phyloP scores from a whole-genome alignment of 1,139 yeast genomes.

The Torulaspora pretoriensis region DNA sequence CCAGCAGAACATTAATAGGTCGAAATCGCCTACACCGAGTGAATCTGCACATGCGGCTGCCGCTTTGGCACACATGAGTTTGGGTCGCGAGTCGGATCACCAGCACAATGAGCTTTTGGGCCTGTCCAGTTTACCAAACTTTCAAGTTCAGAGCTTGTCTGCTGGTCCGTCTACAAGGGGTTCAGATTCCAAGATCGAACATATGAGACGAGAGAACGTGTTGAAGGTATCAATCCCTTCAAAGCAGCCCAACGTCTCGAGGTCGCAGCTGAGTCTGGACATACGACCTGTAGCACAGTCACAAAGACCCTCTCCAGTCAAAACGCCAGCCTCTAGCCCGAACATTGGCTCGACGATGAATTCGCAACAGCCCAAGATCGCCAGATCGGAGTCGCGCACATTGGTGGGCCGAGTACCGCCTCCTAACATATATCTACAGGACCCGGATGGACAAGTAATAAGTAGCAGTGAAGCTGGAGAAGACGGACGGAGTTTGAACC shows the following conservation, averaged over 20 bases:
- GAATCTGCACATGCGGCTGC: conserved; percentile 15
- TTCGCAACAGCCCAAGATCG: not conserved
- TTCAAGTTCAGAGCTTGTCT: not conserved
- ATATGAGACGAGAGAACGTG: not conserved
- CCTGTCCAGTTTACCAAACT: conserved; percentile 1
- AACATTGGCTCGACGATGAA: not conserved
- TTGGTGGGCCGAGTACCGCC: conserved; percentile 17
- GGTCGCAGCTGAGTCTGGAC: not conserved
- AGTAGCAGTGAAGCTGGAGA: conserved; percentile 5
- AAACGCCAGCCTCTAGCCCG: conserved; percentile 1
- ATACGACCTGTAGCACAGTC: not conserved
- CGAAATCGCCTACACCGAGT: conserved; percentile 3
- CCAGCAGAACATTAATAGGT: conserved; percentile 9
- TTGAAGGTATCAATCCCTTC: not conserved
- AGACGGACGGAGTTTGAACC: conserved; percentile 9
- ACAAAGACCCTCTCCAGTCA: not conserved
- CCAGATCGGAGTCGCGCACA: conserved; percentile 6
- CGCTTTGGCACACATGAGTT: conserved; percentile 11
- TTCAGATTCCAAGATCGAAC: not conserved
- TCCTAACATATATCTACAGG: conserved; percentile 15
- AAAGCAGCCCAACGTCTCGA: not conserved
- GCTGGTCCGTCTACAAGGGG: not conserved
- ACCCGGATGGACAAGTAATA: not conserved
- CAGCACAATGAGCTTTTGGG: conserved; percentile 5
- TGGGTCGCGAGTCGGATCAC: conserved; percentile 8